These are phyloP conservation scores for Ganoderma lucidum DNA, from an alignment of 1,284 basidiomycete genomes.

Conservation along the genomic window DNA sequence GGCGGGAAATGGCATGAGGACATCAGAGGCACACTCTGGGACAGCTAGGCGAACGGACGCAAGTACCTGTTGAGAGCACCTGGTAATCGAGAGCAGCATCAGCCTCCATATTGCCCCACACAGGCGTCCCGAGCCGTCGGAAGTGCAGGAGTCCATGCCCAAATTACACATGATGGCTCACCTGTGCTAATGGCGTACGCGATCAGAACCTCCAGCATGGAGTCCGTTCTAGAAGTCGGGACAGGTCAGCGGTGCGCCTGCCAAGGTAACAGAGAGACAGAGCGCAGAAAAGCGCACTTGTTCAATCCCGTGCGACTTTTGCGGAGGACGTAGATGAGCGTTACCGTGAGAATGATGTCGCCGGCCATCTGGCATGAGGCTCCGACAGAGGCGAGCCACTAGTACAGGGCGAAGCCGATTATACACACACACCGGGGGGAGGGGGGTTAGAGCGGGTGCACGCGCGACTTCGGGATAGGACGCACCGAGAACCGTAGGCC, in stretches of 20 bases:
- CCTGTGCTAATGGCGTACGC: constrained; percentile 19
- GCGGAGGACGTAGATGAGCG: constrained; percentile 17
- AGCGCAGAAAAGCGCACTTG: background rate
- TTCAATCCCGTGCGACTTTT: constrained; percentile 18
- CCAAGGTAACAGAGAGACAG: background rate
- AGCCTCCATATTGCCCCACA: no score
- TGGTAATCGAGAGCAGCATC: no score
- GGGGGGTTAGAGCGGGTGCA: background rate
- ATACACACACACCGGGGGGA: no score
- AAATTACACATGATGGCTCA: background rate
- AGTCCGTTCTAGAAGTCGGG: constrained; percentile 10
- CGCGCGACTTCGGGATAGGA: no score
- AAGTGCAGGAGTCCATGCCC: background rate
- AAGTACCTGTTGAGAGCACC: no score
- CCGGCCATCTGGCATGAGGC: constrained; percentile 18
- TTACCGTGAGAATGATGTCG: constrained; percentile 15
- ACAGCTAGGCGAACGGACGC: no score
- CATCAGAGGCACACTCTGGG: no score
- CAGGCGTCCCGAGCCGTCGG: background rate
- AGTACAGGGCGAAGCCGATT: no score
- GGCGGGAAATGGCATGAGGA: no score
- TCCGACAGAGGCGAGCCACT: constrained; percentile 19
- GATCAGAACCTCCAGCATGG: constrained; percentile 16
- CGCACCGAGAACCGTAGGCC: constrained; percentile 19
- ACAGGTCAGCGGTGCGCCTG: background rate